phyloP scores from a whole-genome alignment of 345 rosid species.

The Populus tremula region DNA sequence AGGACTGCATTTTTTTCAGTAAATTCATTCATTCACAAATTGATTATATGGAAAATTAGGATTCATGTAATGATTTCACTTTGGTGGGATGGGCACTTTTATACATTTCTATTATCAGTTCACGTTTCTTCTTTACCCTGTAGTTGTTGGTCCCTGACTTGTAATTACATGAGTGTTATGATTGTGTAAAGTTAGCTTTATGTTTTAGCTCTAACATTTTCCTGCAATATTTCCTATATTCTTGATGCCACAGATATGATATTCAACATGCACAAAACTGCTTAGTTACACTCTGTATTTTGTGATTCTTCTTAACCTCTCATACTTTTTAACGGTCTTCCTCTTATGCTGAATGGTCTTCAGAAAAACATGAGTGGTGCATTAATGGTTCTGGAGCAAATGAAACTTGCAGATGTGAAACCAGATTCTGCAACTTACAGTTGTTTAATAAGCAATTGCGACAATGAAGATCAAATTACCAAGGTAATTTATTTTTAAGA shows the following conservation, averaged over 20 bases:
- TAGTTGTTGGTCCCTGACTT: not conserved
- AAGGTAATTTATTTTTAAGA: constrained; percentile 41
- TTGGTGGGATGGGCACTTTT: not conserved
- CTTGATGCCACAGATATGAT: not conserved
- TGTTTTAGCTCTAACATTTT: not conserved
- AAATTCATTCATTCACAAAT: not conserved
- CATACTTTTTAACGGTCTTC: not conserved
- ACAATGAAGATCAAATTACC: constrained; percentile 47
- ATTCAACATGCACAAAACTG: not conserved
- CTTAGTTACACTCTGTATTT: not conserved
- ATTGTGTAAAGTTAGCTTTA: not conserved
- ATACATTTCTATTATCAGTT: not conserved
- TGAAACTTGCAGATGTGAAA: constrained; percentile 61
- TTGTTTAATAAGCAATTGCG: constrained; percentile 58
- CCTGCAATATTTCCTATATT: not conserved
- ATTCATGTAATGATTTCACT: not conserved
- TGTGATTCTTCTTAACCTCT: not conserved
- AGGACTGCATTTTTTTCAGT: not conserved
- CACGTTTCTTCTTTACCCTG: not conserved
- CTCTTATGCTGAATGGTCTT: constrained; percentile 5
- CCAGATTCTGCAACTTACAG: constrained; percentile 75
- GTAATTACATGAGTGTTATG: not conserved
- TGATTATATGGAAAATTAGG: not conserved
- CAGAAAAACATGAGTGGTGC: constrained; percentile 63
- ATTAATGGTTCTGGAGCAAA: constrained; percentile 54